Base-by-base conservation (phyloP, 2,329 filamentous ascomycete genomes). In the Plenodomus lindquistii region DNA sequence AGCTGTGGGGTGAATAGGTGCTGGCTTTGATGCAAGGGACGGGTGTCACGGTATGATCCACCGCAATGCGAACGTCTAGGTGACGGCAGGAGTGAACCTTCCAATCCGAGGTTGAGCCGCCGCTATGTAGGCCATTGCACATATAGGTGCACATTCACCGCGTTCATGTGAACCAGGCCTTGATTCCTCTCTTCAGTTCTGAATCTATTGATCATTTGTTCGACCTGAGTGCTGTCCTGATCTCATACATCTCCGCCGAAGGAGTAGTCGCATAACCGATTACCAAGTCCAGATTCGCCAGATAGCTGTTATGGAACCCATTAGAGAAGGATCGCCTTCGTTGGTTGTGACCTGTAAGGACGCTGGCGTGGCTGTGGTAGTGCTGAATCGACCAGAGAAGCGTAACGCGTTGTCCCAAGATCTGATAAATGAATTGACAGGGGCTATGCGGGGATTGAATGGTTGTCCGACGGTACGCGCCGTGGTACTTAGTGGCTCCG, bases 401-500 rank as follows among this genome's bases (percentile, higher is more conserved):
- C 75, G 81, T 46, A 85, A 85, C 73, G 81, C 83, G 9, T 77
- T 85, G 48, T 84, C 81, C 2, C 72, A 75, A 45, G 64, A 67
- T 39, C 77, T 84, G 70, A 78, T 82, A 43, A 41, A 63, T 51
- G 61, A 54, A 59, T 64, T 46, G 73, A 78, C 52, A 40, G 35
- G 50, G 41, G 51, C 43, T 6, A 18, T 67, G 22, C 39, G 37
- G 37, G 46, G 53, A 39, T 54, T 63, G 37, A 53, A 63, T 42
- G 48, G 44, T 16, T 54, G 57, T 42, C 43, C 50, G 42, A 44
- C 46, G 21, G 54, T 65, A 9, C 58, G 62, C 43, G 56, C 51
- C 24, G 54, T 64, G 37, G 52, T 97, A 48, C 78, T 97, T 47
- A 96, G 92, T 1, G 92, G 93, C 43, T 92, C 86, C 43, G 80